phyloP scores from a whole-genome alignment of 257 asterid species.

The Jacaranda mimosifolia region DNA sequence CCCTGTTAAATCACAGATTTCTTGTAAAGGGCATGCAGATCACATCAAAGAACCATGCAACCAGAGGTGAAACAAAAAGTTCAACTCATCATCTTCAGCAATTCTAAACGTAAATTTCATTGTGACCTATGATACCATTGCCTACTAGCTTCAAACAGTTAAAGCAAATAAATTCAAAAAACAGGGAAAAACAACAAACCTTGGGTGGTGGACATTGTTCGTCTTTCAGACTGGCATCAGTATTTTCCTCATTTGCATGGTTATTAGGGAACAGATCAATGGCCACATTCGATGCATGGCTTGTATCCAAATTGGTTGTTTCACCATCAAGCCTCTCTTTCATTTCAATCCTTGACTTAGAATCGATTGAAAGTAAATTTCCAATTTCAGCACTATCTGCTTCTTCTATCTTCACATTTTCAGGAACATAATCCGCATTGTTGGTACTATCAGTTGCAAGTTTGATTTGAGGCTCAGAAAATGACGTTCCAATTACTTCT shows the following conservation, averaged over 20 bases:
- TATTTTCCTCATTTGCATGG: constrained; percentile 20
- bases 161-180: background rate
- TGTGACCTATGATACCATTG: background rate
- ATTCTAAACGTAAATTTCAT: too few species aligned
- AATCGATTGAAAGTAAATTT: constrained; percentile 6
- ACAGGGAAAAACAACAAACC: constrained; percentile 40
- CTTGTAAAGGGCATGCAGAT: background rate
- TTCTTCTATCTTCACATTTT: constrained; percentile 29
- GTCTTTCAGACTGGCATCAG: background rate
- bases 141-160: background rate
- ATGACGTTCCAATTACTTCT: constrained; percentile 24
- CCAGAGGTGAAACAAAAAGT: background rate
- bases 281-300: constrained; percentile 25
- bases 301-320: constrained; percentile 21
- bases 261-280: background rate
- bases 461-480: constrained; percentile 35
- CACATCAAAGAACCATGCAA: background rate
- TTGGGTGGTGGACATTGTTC: constrained; percentile 25
- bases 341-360: constrained; percentile 19
- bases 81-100: background rate
- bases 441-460: background rate
- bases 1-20: background rate
- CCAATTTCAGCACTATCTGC: constrained; percentile 29
- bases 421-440: constrained; percentile 26
- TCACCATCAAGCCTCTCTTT: constrained; percentile 35